A percentile compares a stretch with the other conserved stretches of the same genome.
phyloP scores from a whole-genome alignment of 345 rosid genomes.

The Clarkia xantiana region DNA sequence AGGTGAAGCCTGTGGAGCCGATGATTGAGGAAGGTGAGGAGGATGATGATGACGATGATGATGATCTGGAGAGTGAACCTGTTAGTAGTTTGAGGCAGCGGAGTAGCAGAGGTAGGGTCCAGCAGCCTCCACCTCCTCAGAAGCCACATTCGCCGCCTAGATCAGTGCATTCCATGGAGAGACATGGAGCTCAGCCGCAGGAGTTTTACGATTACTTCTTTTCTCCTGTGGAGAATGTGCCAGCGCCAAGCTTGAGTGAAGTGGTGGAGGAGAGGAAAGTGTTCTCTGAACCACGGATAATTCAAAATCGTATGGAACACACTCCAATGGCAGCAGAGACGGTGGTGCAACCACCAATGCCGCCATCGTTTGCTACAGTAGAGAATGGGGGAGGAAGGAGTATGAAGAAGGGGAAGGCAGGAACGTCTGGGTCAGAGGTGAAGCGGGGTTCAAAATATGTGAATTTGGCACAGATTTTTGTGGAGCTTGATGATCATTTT shows the following conservation, averaged over 20 bases:
- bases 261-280: constrained; percentile 22
- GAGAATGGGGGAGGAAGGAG: constrained; percentile 16
- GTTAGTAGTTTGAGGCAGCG: constrained; percentile 41
- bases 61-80: constrained; percentile 24
- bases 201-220: constrained; percentile 35
- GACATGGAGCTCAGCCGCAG: constrained; percentile 14
- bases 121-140: constrained; percentile 4
- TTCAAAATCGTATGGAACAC: constrained; percentile 12
- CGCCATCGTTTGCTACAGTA: constrained; percentile 9
- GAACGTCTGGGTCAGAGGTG: constrained; percentile 17
- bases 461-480: constrained; percentile 39
- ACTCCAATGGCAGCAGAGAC: constrained; percentile 6
- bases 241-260: constrained; percentile 43
- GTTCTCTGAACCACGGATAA: constrained; percentile 4
- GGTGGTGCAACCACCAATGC: constrained; percentile 4
- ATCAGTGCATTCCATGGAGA: neutral
- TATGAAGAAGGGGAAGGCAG: constrained; percentile 30
- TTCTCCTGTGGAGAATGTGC: constrained; percentile 28
- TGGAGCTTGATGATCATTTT: constrained; percentile 74
- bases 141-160: constrained; percentile 1
- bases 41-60: constrained; percentile 32
- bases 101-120: constrained; percentile 16
- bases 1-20: constrained; percentile 23
- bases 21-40: constrained; percentile 53
- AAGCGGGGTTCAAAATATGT: constrained; percentile 18